Evolutionary conservation across 108 stramenopile species (phyloP).

Genomic region (Aurantiochytrium sp.): DNA sequence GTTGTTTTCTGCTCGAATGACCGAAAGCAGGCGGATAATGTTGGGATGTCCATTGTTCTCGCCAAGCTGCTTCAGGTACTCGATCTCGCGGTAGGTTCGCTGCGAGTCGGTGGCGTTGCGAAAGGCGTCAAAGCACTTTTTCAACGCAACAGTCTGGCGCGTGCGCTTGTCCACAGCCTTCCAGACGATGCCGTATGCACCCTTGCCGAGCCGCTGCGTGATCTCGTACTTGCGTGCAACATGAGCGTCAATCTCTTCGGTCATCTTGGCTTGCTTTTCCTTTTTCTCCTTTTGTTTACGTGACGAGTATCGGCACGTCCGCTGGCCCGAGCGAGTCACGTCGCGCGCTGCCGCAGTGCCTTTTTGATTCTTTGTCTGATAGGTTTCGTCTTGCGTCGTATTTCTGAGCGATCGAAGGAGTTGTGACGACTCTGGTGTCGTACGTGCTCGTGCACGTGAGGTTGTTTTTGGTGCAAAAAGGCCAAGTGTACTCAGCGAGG

Average conservation of each 20-base stretch:
- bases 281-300: too few relatives aligned
- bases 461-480: too few relatives aligned
- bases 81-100: conserved; percentile 70
- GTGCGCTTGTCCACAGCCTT: conserved; percentile 63
- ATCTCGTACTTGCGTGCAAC: conserved; percentile 54
- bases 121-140: conserved; percentile 82
- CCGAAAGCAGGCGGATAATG: conserved; percentile 60
- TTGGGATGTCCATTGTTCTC: conserved; percentile 66
- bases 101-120: conserved; percentile 67
- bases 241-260: conserved; percentile 52
- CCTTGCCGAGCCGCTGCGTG: conserved; percentile 53
- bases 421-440: too few relatives aligned
- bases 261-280: conserved; percentile 18
- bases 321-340: not conserved
- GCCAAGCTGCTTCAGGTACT: conserved; percentile 55
- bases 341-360: not conserved
- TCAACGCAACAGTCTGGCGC: conserved; percentile 59
- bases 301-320: not conserved
- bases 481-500: too few relatives aligned
- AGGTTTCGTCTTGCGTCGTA: too few relatives aligned
- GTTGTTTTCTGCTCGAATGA: conserved; percentile 70
- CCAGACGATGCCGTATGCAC: conserved; percentile 69
- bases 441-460: too few relatives aligned
- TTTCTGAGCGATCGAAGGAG: too few relatives aligned
- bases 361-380: too few relatives aligned